Evolutionary conservation across 2,329 filamentous ascomycete species (phyloP), one percentile per base, ranked within the genome.

Genomic region (Penicillium sp.): DNA sequence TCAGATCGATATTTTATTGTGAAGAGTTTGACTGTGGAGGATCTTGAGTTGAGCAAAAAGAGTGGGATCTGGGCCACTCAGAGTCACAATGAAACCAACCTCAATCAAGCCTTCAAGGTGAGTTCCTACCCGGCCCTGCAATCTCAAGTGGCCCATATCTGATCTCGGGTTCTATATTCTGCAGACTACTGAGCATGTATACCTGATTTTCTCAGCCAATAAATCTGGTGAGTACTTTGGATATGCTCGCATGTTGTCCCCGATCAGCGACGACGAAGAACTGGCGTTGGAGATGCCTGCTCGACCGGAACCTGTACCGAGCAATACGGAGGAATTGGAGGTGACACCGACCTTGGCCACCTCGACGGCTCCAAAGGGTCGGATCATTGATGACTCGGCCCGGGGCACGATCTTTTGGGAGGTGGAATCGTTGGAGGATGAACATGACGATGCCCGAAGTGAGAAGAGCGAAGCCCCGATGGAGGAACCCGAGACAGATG

Each of bases 381-480:
- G 88, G 54, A 96, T 98, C 57, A 93, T 97, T 47, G 92, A 96
- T 68, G 93, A 98, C 71, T 93, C 91, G 4, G 89, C 91, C 0
- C 85, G 93, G n/a, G 93, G 93, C 0, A 97, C 93, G 0, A 96
- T 97, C 42, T 98, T 98, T 69, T 98, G 93, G 93, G 93, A 98
- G 73, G 88, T 88, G 7, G 88, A 93, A 50, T 75, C 81, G 0
- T 86, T 87, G 1, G 68, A 72, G 11, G 78, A 78, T 19, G 70
- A 68, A 11, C 69, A 70, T 6, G 70, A 68, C 6, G 73, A 79
- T 4, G 71, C 65, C 1, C 73, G 75, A 14, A 65, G 62, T 21
- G 71, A 75, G 25, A 78, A 78, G 45, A 80, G 76, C 9, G 82
- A 83, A n/a, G 80, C 80, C 4, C 74, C 76, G 29, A 67, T 73